Percentiles rank a stretch among this genome's conserved stretches.
Conservation (phyloP, 2,329 filamentous ascomycete species). For the Metarhizium robertsii region DNA sequence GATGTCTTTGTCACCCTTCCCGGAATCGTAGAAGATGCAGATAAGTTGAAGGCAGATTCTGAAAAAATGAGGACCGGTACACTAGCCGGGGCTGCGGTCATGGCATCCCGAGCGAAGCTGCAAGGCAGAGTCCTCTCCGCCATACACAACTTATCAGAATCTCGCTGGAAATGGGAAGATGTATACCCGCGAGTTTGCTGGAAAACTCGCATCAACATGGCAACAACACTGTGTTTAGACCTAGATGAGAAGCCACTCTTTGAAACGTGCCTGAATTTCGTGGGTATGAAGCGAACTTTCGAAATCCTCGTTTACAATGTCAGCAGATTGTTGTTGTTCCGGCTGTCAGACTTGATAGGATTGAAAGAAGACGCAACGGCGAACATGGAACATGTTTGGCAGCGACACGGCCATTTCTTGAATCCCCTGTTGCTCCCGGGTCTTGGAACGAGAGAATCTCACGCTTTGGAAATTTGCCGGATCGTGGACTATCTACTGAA, state of each 20-base stretch:
- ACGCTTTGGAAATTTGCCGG: constrained; percentile 6
- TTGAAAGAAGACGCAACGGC: constrained; percentile 1
- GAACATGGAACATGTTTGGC: background rate
- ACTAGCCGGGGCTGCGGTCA: background rate
- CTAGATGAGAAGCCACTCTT: constrained; percentile 4
- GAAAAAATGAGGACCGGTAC: background rate
- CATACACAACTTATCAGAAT: constrained; percentile 1
- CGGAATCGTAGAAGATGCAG: constrained; percentile 4
- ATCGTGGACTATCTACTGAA: constrained; percentile 6
- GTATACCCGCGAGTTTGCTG: constrained; percentile 5
- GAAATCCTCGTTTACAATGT: constrained; percentile 6
- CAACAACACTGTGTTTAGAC: constrained; percentile 3
- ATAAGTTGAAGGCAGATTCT: constrained; percentile 1
- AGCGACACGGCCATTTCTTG: constrained; percentile 4
- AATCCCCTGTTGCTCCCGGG: constrained; percentile 5
- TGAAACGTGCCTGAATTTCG: constrained; percentile 5
- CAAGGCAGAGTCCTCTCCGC: constrained; percentile 1
- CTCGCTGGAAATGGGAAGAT: constrained; percentile 6
- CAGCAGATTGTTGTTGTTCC: constrained; percentile 3
- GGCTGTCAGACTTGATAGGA: constrained; percentile 1
- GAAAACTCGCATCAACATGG: constrained; percentile 2
- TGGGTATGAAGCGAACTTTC: constrained; percentile 5
- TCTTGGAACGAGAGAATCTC: background rate
- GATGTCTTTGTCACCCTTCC: constrained; percentile 8
- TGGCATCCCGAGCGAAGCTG: background rate